A percentile compares a stretch with the other conserved stretches of the same genome.
Conservation (phyloP, 352 stramenopile genomes). For the Pseudoperonospora humuli region DNA sequence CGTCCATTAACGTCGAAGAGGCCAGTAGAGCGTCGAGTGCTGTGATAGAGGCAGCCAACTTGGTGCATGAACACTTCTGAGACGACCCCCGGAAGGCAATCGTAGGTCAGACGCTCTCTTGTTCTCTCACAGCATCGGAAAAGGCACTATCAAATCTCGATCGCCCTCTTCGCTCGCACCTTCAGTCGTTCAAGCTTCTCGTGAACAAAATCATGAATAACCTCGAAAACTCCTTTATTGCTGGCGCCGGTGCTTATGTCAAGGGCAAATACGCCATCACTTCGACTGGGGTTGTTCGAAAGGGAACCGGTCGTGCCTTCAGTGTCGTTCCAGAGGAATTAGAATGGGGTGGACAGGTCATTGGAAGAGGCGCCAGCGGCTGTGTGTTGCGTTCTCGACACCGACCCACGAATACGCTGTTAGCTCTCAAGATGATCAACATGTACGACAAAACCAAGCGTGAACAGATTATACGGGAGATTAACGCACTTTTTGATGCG, state of each 20-base stretch:
- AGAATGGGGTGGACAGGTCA: conserved; percentile 68
- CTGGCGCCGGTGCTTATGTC: conserved; percentile 61
- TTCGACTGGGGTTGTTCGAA: conserved; percentile 66
- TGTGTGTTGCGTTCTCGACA: conserved; percentile 62
- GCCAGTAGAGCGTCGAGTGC: conserved; percentile 16
- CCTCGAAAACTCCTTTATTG: conserved; percentile 75
- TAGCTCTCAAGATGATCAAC: conserved; percentile 86
- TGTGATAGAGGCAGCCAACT: conserved; percentile 6
- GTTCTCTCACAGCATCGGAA: conserved; percentile 9
- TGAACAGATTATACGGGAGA: conserved; percentile 84
- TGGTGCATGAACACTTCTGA: conserved; percentile 7
- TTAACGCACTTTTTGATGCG: conserved; percentile 81
- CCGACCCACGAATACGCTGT: conserved; percentile 58
- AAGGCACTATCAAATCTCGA: conserved; percentile 28
- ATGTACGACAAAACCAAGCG: conserved; percentile 84
- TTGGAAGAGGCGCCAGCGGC: conserved; percentile 63
- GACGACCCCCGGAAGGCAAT: conserved; percentile 13
- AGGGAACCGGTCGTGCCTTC: conserved; percentile 72
- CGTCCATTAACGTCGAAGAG: conserved; percentile 22
- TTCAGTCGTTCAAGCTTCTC: not conserved
- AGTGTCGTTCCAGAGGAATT: conserved; percentile 70
- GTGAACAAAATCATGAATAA: conserved; percentile 27
- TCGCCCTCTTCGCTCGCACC: conserved; percentile 7
- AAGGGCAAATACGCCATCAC: conserved; percentile 81
- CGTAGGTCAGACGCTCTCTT: conserved; percentile 3